Percentiles rank a stretch among this genome's conserved stretches.
phyloP scores from a whole-genome alignment of 2,329 filamentous ascomycete genomes.

The Acephala macrosclerotiorum region DNA sequence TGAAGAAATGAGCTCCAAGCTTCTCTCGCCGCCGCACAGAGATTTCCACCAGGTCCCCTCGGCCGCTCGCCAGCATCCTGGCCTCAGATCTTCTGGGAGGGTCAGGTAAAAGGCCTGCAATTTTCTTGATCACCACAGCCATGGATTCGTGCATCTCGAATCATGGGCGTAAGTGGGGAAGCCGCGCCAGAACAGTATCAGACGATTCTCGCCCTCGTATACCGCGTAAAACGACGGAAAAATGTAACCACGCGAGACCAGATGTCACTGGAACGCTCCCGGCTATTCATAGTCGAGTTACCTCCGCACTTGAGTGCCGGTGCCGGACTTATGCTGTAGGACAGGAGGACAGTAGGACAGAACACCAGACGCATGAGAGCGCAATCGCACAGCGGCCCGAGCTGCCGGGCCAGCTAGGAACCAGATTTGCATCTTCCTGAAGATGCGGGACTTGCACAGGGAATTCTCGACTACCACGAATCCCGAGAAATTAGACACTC shows the following conservation, averaged over 20 bases:
- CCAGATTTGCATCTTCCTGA: slow-evolving; percentile 1
- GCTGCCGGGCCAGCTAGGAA: slow-evolving; percentile 5
- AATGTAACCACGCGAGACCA: slow-evolving; percentile 18
- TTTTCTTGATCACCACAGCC: slow-evolving; percentile 8
- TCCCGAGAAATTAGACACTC: neutral
- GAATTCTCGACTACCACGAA: neutral
- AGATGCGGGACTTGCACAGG: slow-evolving; percentile 6
- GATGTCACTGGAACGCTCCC: slow-evolving; percentile 16
- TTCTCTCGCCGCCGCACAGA: slow-evolving; percentile 11
- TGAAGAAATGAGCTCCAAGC: slow-evolving; percentile 27
- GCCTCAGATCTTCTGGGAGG: slow-evolving; percentile 30
- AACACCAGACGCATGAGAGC: neutral
- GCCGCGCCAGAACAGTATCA: slow-evolving; percentile 12
- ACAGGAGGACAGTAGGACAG: neutral
- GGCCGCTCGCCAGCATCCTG: slow-evolving; percentile 27
- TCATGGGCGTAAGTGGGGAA: slow-evolving; percentile 11
- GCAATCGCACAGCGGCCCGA: slow-evolving; percentile 7
- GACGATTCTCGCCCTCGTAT: slow-evolving; percentile 11
- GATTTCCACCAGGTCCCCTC: neutral
- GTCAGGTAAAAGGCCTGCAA: slow-evolving; percentile 16
- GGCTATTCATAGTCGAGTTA: slow-evolving; percentile 9
- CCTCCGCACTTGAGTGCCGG: neutral
- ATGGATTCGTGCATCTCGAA: slow-evolving; percentile 18
- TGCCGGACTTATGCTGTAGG: slow-evolving; percentile 1
- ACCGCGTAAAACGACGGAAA: slow-evolving; percentile 8